Conservation (phyloP, 2,329 filamentous ascomycete species). For the Colletotrichum godetiae region DNA sequence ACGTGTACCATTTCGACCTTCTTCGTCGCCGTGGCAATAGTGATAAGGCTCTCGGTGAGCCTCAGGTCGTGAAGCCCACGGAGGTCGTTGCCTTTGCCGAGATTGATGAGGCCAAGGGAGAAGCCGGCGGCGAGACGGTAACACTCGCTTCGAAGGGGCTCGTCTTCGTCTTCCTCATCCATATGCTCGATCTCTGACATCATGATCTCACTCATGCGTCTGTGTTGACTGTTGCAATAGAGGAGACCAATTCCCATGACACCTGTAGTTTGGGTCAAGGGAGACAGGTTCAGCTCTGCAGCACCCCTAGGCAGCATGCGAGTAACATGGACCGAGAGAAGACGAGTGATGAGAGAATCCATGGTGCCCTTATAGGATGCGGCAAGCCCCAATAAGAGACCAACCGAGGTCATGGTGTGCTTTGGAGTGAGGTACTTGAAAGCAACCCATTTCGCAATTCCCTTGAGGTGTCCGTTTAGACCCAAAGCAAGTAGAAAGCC, state of each 20-base stretch:
- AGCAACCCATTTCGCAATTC: constrained; percentile 95
- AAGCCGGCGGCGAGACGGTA: constrained; percentile 96
- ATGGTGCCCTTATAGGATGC: constrained; percentile 96
- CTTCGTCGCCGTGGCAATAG: constrained; percentile 88
- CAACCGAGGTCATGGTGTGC: constrained; percentile 98
- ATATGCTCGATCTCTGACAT: constrained; percentile 94
- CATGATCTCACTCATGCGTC: constrained; percentile 99
- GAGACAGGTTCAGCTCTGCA: constrained; percentile 92
- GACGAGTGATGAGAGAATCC: constrained; percentile 92
- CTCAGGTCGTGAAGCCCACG: constrained; percentile 94
- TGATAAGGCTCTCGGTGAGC: constrained; percentile 87
- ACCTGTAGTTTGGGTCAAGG: constrained; percentile 92
- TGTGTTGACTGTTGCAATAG: constrained; percentile 95
- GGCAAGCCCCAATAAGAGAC: constrained; percentile 89
- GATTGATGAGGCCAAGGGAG: constrained; percentile 91
- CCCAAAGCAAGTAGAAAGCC: constrained; percentile 92
- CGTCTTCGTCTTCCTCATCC: constrained; percentile 83
- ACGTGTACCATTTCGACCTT: constrained; percentile 93
- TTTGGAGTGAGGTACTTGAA: constrained; percentile 99
- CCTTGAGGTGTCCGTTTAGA: constrained; percentile 93
- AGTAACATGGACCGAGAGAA: constrained; percentile 95
- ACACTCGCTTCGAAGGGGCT: constrained; percentile 90
- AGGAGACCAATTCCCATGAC: constrained; percentile 97
- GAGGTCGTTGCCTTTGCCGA: constrained; percentile 89
- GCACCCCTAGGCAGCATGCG: constrained; percentile 92